Evolutionary conservation across 2,329 filamentous ascomycete genomes (phyloP).

Genomic region (Grosmannia penicillata): DNA sequence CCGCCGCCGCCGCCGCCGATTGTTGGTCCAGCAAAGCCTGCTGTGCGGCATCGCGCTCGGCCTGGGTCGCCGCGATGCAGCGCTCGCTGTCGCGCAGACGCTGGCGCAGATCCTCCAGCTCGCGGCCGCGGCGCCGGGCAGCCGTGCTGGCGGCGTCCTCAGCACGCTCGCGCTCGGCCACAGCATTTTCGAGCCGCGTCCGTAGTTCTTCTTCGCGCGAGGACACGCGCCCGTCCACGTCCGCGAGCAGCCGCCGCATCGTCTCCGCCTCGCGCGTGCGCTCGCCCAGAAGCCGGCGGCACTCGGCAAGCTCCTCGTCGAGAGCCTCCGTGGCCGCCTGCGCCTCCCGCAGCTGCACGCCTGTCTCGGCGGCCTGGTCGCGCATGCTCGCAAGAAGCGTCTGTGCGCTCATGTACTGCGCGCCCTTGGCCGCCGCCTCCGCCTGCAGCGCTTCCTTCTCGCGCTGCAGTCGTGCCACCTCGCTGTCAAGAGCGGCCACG

Average conservation of each 20-base stretch:
- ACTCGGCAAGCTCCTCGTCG: constrained; percentile 83
- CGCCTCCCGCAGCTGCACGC: constrained; percentile 81
- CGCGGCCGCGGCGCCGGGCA: constrained; percentile 60
- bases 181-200: constrained; percentile 69
- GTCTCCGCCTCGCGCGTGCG: constrained; percentile 86
- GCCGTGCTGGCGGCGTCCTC: constrained; percentile 79
- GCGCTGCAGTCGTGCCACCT: constrained; percentile 50
- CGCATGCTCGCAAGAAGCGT: constrained; percentile 82
- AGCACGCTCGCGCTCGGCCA: constrained; percentile 86
- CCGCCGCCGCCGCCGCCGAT: constrained; percentile 57
- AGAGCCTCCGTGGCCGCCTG: constrained; percentile 68
- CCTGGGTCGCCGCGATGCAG: constrained; percentile 51
- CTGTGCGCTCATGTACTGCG: constrained; percentile 75
- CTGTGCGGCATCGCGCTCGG: constrained; percentile 68
- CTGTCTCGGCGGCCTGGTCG: constrained; percentile 77
- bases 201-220: constrained; percentile 76
- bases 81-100: constrained; percentile 72
- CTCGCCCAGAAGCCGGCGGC: constrained; percentile 73
- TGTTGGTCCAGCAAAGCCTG: constrained; percentile 48
- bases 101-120: constrained; percentile 72
- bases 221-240: constrained; percentile 74
- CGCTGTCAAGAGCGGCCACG: constrained; percentile 56
- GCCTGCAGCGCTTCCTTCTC: constrained; percentile 58
- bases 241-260: constrained; percentile 77
- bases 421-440: constrained; percentile 69